Conservation (phyloP, 441 rosid species). For the Kokia cookei region DNA sequence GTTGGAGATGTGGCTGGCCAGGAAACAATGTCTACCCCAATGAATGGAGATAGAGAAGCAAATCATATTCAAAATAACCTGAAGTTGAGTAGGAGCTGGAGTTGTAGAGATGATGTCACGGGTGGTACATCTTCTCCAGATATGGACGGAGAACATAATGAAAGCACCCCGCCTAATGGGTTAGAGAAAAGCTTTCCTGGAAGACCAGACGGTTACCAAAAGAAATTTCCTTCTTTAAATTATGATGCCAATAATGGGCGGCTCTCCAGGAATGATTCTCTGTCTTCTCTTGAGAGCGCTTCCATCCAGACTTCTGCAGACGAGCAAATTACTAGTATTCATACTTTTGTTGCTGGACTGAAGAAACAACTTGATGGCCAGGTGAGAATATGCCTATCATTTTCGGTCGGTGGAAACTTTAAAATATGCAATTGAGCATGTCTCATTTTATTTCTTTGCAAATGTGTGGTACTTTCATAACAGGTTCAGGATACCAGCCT, state of each 20-base stretch:
- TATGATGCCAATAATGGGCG: conserved; percentile 21
- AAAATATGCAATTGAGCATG: background rate
- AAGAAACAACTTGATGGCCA: conserved; percentile 44
- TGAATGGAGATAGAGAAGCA: conserved; percentile 31
- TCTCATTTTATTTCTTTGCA: conserved; percentile 15
- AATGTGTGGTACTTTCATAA: conserved; percentile 16
- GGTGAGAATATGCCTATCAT: conserved; percentile 25
- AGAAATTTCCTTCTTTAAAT: conserved; percentile 37
- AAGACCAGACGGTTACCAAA: conserved; percentile 51
- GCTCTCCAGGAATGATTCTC: conserved; percentile 64
- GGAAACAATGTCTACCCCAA: conserved; percentile 25
- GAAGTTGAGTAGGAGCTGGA: conserved; percentile 51
- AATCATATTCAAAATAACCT: conserved; percentile 34
- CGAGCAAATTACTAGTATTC: conserved; percentile 71
- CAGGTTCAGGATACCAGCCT: conserved; percentile 34
- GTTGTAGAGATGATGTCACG: conserved; percentile 40
- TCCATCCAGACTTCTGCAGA: conserved; percentile 49
- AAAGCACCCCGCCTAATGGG: conserved; percentile 62
- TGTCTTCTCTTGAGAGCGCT: conserved; percentile 71
- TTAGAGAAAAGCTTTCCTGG: conserved; percentile 51
- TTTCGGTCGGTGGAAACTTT: background rate
- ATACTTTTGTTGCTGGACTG: conserved; percentile 72
- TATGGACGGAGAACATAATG: conserved; percentile 20
- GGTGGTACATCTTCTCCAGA: conserved; percentile 30
- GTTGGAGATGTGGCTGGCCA: conserved; percentile 27